phyloP scores from a whole-genome alignment of 2,329 filamentous ascomycete genomes.

The Curvularia verruculosa region DNA sequence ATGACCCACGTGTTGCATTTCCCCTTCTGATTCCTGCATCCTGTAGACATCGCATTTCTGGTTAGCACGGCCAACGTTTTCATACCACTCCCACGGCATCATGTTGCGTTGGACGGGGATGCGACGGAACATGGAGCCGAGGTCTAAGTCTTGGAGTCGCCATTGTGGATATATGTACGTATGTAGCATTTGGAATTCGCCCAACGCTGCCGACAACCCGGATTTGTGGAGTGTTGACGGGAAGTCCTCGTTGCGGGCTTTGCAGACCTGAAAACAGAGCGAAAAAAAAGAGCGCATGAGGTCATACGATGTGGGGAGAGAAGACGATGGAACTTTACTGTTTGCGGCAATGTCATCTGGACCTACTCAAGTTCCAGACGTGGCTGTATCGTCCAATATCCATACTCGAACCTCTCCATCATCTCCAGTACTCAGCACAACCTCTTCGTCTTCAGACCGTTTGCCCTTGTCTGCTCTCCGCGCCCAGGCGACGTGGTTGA shows the following conservation, averaged over 20 bases:
- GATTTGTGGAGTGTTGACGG: background rate
- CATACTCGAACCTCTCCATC: slow-evolving; percentile 88
- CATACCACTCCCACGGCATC: background rate
- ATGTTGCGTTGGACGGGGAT: background rate
- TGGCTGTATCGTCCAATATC: slow-evolving; percentile 53
- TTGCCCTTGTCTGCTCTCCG: slow-evolving; percentile 72
- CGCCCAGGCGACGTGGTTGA: slow-evolving; percentile 93
- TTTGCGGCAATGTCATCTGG: background rate
- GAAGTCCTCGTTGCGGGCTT: background rate
- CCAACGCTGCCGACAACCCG: background rate
- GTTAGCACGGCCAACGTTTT: background rate
- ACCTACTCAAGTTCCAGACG: slow-evolving; percentile 1
- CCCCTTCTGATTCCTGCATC: slow-evolving; percentile 22
- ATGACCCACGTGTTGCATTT: slow-evolving; percentile 25
- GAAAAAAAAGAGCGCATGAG: slow-evolving; percentile 1
- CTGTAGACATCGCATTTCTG: slow-evolving; percentile 6
- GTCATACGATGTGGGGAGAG: slow-evolving; percentile 1
- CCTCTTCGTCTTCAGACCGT: slow-evolving; percentile 72
- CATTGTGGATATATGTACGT: too few species aligned
- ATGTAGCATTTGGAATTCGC: background rate
- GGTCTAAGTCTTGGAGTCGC: background rate
- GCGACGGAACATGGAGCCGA: background rate
- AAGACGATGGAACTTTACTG: background rate
- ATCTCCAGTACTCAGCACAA: slow-evolving; percentile 89
- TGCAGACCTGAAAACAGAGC: background rate